phyloP scores from a whole-genome alignment of 2,329 filamentous ascomycete species.

The Pseudopithomyces chartarum region DNA sequence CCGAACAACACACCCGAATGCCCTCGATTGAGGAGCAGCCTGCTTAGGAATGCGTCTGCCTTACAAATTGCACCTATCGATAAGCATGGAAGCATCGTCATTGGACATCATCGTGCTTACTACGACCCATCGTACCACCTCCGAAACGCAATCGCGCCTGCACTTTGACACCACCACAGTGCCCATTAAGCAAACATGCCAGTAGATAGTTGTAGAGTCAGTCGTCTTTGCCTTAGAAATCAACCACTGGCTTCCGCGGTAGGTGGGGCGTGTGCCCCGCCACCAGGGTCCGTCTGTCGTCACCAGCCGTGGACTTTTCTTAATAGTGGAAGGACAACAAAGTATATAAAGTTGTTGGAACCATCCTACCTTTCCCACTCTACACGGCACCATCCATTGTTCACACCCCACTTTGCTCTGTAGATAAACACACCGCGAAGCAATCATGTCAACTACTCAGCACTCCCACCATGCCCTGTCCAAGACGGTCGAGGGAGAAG shows the following conservation, averaged over 20 bases:
- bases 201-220: neutral
- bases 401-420: neutral
- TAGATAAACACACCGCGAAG: neutral
- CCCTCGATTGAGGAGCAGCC: neutral
- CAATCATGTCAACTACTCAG: constrained; percentile 28
- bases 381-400: neutral
- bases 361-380: neutral
- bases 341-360: constrained; percentile 28
- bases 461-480: constrained; percentile 41
- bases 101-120: too few relatives aligned
- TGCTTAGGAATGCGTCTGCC: neutral
- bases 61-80: too few relatives aligned
- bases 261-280: constrained; percentile 25
- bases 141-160: too few relatives aligned
- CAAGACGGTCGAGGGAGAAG: constrained; percentile 37
- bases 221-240: constrained; percentile 27
- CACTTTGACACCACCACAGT: too few relatives aligned
- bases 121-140: too few relatives aligned
- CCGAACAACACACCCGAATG: neutral
- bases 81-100: too few relatives aligned
- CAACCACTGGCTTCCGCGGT: constrained; percentile 15
- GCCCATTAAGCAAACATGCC: neutral
- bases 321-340: constrained; percentile 34
- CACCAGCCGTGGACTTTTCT: constrained; percentile 18
- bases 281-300: constrained; percentile 15